Percentiles rank a stretch among this genome's conserved stretches.
Conservation (phyloP, 1,284 basidiomycete genomes). For the Volvariella volvacea region DNA sequence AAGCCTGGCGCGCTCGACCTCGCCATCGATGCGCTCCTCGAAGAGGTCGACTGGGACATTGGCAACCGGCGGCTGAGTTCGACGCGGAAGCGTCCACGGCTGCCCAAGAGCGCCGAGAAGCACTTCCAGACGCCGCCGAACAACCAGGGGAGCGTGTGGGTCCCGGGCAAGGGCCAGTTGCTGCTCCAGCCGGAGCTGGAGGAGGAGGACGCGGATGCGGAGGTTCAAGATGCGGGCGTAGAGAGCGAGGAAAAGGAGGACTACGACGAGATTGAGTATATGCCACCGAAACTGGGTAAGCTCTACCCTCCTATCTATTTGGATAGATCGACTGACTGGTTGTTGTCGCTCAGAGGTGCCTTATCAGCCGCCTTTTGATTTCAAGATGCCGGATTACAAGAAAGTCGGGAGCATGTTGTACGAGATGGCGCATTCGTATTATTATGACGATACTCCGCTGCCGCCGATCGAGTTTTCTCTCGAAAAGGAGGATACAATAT, state of each 20-base stretch:
- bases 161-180: slow-evolving; percentile 60
- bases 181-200: slow-evolving; percentile 18
- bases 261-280: slow-evolving; percentile 70
- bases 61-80: slow-evolving; percentile 50
- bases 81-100: slow-evolving; percentile 47
- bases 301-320: slow-evolving; percentile 4
- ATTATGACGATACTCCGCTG: slow-evolving; percentile 27
- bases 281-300: slow-evolving; percentile 66
- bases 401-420: slow-evolving; percentile 41
- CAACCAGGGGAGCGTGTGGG: slow-evolving; percentile 69
- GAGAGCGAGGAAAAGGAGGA: slow-evolving; percentile 36
- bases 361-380: slow-evolving; percentile 47
- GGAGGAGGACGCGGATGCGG: slow-evolving; percentile 14
- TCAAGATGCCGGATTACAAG: slow-evolving; percentile 50
- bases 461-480: slow-evolving; percentile 10
- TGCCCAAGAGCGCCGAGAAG: slow-evolving; percentile 33
- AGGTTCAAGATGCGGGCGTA: slow-evolving; percentile 19
- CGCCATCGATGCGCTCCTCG: slow-evolving; percentile 2
- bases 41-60: slow-evolving; percentile 13
- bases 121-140: slow-evolving; percentile 62
- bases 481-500: slow-evolving; percentile 5
- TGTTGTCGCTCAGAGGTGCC: slow-evolving; percentile 30
- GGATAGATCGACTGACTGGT: slow-evolving; percentile 5
- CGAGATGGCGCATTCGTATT: slow-evolving; percentile 32
- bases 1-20: too few species aligned